These are phyloP conservation scores for Zizania palustris DNA, from an alignment of 202 grass and related monocot genomes.

Conservation along the genomic window DNA sequence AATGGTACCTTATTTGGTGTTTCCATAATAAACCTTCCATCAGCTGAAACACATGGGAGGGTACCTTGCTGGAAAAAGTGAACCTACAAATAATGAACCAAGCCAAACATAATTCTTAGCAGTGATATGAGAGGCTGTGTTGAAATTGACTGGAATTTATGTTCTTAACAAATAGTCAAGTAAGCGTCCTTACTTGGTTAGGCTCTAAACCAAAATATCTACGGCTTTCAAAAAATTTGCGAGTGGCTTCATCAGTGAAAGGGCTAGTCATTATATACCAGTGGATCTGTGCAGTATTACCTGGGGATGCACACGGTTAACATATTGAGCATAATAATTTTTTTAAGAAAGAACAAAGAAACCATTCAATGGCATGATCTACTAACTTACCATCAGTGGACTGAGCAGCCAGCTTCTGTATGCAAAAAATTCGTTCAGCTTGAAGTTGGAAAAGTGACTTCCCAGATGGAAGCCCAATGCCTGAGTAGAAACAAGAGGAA, in stretches of 20 bases:
- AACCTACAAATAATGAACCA: conserved; percentile 50
- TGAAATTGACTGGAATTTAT: conserved; percentile 7
- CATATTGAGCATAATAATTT: not conserved
- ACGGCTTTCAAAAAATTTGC: conserved; percentile 72
- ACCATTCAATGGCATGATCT: not conserved
- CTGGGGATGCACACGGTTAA: conserved; percentile 43
- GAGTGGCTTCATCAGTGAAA: conserved; percentile 75
- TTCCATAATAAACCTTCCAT: conserved; percentile 94
- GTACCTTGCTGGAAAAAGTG: conserved; percentile 93
- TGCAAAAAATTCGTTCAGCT: conserved; percentile 77
- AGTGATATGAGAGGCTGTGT: conserved; percentile 4
- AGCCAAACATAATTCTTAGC: conserved; percentile 3
- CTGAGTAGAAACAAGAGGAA: conserved; percentile 45
- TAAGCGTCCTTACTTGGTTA: conserved; percentile 62
- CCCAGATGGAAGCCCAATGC: conserved; percentile 79
- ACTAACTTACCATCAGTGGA: conserved; percentile 60
- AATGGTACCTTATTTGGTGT: conserved; percentile 72
- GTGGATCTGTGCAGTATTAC: conserved; percentile 56
- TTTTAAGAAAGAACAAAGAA: conserved; percentile 23
- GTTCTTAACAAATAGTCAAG: conserved; percentile 9
- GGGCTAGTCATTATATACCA: conserved; percentile 99
- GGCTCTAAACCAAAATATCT: conserved; percentile 89
- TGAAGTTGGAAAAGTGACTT: conserved; percentile 93
- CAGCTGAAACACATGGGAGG: conserved; percentile 75
- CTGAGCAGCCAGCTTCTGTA: conserved; percentile 85